Evolutionary conservation across 768 basidiomycete species (phyloP).

Genomic region (Suillus placidus): DNA sequence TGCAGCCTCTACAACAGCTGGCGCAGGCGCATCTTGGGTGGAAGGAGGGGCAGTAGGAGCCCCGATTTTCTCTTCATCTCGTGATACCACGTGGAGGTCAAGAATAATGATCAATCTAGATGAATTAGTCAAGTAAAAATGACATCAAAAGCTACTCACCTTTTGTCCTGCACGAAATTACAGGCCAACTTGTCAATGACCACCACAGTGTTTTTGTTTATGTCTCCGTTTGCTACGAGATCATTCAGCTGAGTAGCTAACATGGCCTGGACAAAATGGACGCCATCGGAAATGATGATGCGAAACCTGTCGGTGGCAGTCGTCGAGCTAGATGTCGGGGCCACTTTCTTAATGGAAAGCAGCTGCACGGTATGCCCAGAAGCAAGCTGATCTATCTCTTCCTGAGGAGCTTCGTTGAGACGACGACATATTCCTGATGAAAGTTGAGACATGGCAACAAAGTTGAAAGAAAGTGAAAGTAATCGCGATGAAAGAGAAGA

Average conservation of each 20-base stretch:
- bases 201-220: constrained; percentile 70
- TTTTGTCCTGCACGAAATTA: constrained; percentile 82
- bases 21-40: constrained; percentile 33
- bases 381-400: constrained; percentile 32
- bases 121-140: constrained; percentile 9
- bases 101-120: constrained; percentile 82
- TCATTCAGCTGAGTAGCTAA: constrained; percentile 88
- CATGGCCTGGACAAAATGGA: constrained; percentile 89
- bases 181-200: constrained; percentile 76
- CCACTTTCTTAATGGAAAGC: constrained; percentile 82
- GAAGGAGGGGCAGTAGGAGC: constrained; percentile 47
- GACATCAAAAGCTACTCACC: constrained; percentile 49
- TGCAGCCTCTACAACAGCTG: constrained; percentile 26
- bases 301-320: constrained; percentile 60
- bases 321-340: constrained; percentile 32
- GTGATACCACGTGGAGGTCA: constrained; percentile 56
- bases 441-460: constrained; percentile 49
- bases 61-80: constrained; percentile 73
- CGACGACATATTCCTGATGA: constrained; percentile 58
- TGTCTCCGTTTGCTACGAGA: constrained; percentile 62
- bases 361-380: constrained; percentile 67
- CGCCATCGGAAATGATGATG: constrained; percentile 89
- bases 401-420: constrained; percentile 44
- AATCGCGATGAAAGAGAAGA: neutral
- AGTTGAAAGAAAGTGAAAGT: neutral